Evolutionary conservation across 2,329 filamentous ascomycete species (phyloP).

Genomic region (Aspergillus sp.): DNA sequence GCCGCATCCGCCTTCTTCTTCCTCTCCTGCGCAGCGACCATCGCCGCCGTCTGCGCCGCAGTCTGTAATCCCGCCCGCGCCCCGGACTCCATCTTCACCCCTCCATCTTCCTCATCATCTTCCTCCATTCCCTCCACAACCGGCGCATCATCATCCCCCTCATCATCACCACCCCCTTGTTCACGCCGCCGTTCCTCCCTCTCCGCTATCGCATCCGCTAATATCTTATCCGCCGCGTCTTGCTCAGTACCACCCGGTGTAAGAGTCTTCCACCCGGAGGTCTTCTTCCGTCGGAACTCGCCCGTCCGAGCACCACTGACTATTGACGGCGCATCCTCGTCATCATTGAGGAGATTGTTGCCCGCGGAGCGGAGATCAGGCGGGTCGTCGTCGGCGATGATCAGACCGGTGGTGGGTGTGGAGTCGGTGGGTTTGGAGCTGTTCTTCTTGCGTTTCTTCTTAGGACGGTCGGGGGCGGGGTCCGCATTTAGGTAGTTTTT

Average conservation of each 20-base stretch:
- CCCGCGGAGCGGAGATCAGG: constrained; percentile 35
- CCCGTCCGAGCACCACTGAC: constrained; percentile 33
- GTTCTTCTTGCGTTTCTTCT: constrained; percentile 60
- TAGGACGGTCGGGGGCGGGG: constrained; percentile 48
- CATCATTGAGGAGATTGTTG: constrained; percentile 32
- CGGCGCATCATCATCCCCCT: constrained; percentile 54
- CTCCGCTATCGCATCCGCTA: constrained; percentile 75
- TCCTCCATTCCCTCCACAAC: constrained; percentile 44
- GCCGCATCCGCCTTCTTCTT: constrained; percentile 51
- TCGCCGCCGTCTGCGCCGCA: constrained; percentile 72
- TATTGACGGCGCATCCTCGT: constrained; percentile 39
- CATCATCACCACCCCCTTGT: constrained; percentile 48
- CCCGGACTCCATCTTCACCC: constrained; percentile 79
- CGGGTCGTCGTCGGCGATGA: constrained; percentile 47
- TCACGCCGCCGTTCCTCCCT: constrained; percentile 58
- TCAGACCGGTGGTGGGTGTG: constrained; percentile 45
- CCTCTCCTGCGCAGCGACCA: constrained; percentile 66
- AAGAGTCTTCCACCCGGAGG: constrained; percentile 77
- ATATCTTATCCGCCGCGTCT: constrained; percentile 29
- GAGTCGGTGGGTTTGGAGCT: constrained; percentile 45
- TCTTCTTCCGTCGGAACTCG: constrained; percentile 72
- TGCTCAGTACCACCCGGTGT: constrained; percentile 37
- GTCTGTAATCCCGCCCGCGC: constrained; percentile 85
- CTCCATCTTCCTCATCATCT: constrained; percentile 30
- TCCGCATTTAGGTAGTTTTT: constrained; percentile 83